A percentile compares a stretch with the other conserved stretches of the same genome.
Conservation (phyloP, 2,329 filamentous ascomycete species). For the Stachybotrys chlorohalonatus region DNA sequence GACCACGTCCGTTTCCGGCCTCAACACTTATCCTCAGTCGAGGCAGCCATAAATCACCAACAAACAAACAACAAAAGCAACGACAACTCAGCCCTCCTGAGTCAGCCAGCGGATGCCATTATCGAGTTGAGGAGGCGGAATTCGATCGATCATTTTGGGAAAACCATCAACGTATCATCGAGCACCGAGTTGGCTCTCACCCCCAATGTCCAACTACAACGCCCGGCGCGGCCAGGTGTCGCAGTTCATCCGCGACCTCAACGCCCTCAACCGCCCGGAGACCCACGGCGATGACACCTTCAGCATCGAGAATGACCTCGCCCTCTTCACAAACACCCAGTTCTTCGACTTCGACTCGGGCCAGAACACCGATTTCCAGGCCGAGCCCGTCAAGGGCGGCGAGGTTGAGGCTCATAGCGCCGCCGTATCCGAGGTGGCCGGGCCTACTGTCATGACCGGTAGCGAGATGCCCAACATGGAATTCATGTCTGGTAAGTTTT, state of each 20-base stretch:
- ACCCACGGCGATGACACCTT: constrained; percentile 45
- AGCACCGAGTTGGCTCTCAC: neutral
- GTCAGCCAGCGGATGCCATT: neutral
- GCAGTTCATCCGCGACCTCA: constrained; percentile 80
- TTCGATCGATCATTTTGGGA: neutral
- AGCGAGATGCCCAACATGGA: constrained; percentile 37
- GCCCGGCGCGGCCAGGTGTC: constrained; percentile 79
- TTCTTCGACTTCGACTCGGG: constrained; percentile 71
- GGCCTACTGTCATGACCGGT: constrained; percentile 27
- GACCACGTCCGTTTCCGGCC: no score
- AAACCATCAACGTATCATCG: neutral
- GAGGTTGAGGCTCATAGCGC: constrained; percentile 24
- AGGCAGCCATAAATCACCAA: neutral
- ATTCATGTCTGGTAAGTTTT: constrained; percentile 39
- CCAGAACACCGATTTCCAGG: constrained; percentile 49
- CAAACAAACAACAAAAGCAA: neutral
- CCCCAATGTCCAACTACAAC: constrained; percentile 61
- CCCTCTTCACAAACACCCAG: constrained; percentile 73
- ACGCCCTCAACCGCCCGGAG: constrained; percentile 59
- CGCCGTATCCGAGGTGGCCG: constrained; percentile 24
- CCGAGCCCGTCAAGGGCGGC: constrained; percentile 33
- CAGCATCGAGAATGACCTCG: constrained; percentile 62
- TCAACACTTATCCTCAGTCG: no score
- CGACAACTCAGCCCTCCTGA: no score
- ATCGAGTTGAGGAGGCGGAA: neutral